Percentiles rank a stretch among this genome's conserved stretches.
Conservation (phyloP, 2,329 filamentous ascomycete genomes). For the Fusarium fujikuroi region DNA sequence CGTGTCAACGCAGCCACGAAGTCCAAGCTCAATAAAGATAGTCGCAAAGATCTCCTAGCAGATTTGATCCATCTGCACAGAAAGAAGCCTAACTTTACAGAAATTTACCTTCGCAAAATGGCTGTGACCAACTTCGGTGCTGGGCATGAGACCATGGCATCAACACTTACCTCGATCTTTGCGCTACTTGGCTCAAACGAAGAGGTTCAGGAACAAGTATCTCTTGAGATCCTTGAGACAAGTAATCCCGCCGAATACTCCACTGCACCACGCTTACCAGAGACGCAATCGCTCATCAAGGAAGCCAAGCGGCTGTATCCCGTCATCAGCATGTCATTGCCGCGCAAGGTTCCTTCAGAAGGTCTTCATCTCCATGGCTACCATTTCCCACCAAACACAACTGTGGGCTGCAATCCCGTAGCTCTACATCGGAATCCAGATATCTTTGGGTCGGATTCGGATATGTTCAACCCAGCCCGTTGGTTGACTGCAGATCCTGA, state of each 20-base stretch:
- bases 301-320: constrained; percentile 63
- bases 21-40: constrained; percentile 46
- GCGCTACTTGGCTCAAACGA: constrained; percentile 57
- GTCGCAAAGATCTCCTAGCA: constrained; percentile 54
- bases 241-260: constrained; percentile 36
- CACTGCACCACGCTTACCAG: constrained; percentile 42
- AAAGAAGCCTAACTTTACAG: constrained; percentile 57
- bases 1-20: constrained; percentile 48
- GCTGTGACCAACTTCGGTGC: constrained; percentile 66
- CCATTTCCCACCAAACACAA: constrained; percentile 57
- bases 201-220: constrained; percentile 47
- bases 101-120: constrained; percentile 61
- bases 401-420: constrained; percentile 62
- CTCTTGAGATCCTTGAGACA: constrained; percentile 46
- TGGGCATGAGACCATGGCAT: constrained; percentile 65
- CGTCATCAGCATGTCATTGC: constrained; percentile 63
- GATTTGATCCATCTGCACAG: constrained; percentile 60
- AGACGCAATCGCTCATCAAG: constrained; percentile 59
- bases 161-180: constrained; percentile 61
- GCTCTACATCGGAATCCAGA: constrained; percentile 61
- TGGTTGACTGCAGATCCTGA: constrained; percentile 55
- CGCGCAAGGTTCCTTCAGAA: constrained; percentile 55
- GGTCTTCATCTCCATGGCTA: constrained; percentile 54
- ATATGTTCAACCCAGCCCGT: constrained; percentile 57
- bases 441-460: constrained; percentile 60